Conservation (phyloP, 2,329 filamentous ascomycete genomes). For the Ophiostoma quercus region DNA sequence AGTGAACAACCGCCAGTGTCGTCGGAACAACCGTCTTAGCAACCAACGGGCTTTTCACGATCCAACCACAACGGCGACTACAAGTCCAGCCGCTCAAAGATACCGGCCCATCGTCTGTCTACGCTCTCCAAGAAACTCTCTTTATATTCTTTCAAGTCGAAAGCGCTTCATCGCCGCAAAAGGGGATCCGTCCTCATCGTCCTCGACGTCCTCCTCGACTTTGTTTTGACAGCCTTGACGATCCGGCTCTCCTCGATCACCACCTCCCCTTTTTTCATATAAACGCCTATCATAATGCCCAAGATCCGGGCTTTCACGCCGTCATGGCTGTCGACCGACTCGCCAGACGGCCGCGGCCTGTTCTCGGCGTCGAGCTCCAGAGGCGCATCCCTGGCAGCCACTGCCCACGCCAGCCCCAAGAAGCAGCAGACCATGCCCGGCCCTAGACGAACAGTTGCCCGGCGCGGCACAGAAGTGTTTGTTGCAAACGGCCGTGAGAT, state of each 20-base stretch:
- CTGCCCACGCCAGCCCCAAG: conserved; percentile 35
- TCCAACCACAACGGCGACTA: background rate
- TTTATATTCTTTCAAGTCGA: background rate
- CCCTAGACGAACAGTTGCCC: conserved; percentile 65
- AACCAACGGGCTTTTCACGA: conserved; percentile 9
- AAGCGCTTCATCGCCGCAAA: conserved; percentile 4
- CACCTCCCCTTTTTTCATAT: background rate
- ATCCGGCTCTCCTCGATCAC: conserved; percentile 18
- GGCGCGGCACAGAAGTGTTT: conserved; percentile 81
- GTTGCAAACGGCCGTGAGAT: conserved; percentile 84
- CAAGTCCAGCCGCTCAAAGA: background rate
- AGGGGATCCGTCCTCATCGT: background rate
- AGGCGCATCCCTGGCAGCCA: conserved; percentile 33
- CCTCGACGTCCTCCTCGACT: background rate
- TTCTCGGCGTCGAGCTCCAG: conserved; percentile 53
- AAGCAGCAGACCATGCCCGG: conserved; percentile 41
- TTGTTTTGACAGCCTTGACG: background rate
- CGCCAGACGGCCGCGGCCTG: conserved; percentile 70
- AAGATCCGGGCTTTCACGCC: conserved; percentile 82
- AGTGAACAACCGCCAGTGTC: conserved; percentile 7
- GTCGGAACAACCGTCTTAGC: conserved; percentile 12
- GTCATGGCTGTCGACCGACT: conserved; percentile 69
- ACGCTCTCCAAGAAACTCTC: background rate
- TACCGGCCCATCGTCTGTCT: background rate
- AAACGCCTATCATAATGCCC: conserved; percentile 56